These are phyloP conservation scores for Dalbergia cultrata DNA, from an alignment of 306 rosid species.

Conservation along the genomic window DNA sequence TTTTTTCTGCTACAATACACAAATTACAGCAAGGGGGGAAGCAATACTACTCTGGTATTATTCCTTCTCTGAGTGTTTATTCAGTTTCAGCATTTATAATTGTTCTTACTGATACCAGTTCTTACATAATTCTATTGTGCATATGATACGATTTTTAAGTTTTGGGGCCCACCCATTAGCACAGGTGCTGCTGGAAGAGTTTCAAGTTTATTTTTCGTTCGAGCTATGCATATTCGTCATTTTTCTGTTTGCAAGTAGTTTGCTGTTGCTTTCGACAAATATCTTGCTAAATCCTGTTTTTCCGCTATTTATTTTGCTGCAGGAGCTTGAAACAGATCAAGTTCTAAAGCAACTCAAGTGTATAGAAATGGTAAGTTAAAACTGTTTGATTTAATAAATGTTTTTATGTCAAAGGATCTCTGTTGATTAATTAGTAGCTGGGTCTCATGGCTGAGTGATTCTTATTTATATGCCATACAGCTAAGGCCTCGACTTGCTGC, in stretches of 20 bases:
- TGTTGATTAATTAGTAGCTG: slow-evolving; percentile 1
- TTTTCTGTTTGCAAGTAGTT: slow-evolving; percentile 30
- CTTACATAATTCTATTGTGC: too few species aligned
- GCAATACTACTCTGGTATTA: too few species aligned
- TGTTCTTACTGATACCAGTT: too few species aligned
- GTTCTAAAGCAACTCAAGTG: slow-evolving; percentile 83
- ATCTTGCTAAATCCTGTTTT: slow-evolving; percentile 27
- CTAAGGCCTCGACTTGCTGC: slow-evolving; percentile 70
- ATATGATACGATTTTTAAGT: too few species aligned
- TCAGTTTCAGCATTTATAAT: too few species aligned
- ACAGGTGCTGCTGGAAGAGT: too few species aligned
- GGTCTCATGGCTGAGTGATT: slow-evolving; percentile 5
- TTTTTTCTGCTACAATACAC: too few species aligned
- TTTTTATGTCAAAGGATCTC: slow-evolving; percentile 29
- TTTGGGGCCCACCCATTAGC: too few species aligned
- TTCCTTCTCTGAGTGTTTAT: too few species aligned
- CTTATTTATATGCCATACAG: slow-evolving; percentile 51
- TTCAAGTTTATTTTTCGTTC: not conserved
- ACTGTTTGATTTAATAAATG: slow-evolving; percentile 19
- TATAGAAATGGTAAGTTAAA: slow-evolving; percentile 72
- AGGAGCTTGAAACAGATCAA: slow-evolving; percentile 85
- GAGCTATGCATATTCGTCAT: slow-evolving; percentile 10
- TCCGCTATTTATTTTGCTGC: slow-evolving; percentile 44
- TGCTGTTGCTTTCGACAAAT: slow-evolving; percentile 24
- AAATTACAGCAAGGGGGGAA: too few species aligned